Conservation (phyloP, 2,329 filamentous ascomycete genomes). For the Xylaria sp. region DNA sequence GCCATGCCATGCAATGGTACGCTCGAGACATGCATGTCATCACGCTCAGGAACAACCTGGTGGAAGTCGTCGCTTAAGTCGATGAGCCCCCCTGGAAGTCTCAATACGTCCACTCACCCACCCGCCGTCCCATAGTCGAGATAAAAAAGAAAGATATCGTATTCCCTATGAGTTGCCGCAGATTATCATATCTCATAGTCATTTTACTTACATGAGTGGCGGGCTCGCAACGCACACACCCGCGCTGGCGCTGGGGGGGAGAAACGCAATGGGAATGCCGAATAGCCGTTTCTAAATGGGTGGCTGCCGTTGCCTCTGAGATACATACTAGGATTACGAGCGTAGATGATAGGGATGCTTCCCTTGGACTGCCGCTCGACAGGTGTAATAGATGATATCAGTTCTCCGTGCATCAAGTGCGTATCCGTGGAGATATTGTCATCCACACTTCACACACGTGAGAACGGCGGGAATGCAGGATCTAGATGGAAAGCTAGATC, state of each 20-base stretch:
- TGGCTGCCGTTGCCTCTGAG: neutral
- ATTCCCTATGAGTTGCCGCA: neutral
- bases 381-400: neutral
- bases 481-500: too few relatives aligned
- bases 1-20: neutral
- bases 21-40: neutral
- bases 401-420: neutral
- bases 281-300: neutral
- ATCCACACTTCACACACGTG: too few relatives aligned
- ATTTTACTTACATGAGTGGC: neutral
- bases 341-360: neutral
- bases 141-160: neutral
- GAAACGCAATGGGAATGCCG: neutral
- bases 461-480: too few relatives aligned
- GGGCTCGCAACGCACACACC: neutral
- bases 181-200: neutral
- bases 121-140: neutral
- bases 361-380: too few relatives aligned
- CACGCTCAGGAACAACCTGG: neutral
- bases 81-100: neutral
- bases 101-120: too few relatives aligned
- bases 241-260: neutral
- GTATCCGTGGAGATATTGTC: neutral
- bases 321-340: neutral
- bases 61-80: neutral